Base-by-base conservation (phyloP, 1,139 yeast species). In the Geotrichum fermentans region DNA sequence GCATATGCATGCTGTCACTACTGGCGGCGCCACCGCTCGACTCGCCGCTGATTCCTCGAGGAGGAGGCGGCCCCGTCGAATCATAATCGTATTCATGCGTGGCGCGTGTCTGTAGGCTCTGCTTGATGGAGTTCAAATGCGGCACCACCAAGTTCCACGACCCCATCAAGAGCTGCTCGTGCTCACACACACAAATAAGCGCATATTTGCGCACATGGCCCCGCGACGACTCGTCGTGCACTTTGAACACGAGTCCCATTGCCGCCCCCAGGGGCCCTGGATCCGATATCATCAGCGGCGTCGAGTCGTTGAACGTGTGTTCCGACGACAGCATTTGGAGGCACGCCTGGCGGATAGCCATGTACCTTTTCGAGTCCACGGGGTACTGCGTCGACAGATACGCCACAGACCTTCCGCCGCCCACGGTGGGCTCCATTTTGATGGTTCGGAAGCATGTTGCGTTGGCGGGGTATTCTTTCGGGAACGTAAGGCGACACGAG, bases 181-280 rank as follows among this genome's bases (percentile, higher is more conserved):
- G 67, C 57, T 83, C 88, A 17, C 80, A 70, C 2, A 83, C 72
- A 26, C 84, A 78, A 56, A 84, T 74, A 20, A 84, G 63, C 2
- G 87, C 74, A 59, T 84, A 86, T 51, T 85, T 76, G 50, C 95
- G 69, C 58, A 83, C 92, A 4, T 85, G 80, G 1, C 95, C 95
- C 50, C 95, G 73, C 0, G 95, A 90, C 47, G 79, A 77, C 21
- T 73, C 69, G 63, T 87, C 96, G 34, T 73, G 73, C 13, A 86
- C 70, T 59, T 83, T 82, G 68, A 87, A 85, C 5, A 83, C 78
- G 51, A 79, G 72, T 30, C 79, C 77, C 20, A 86, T 67, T 37
- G 90, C 81, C 55, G 80, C 78, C 0, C 95, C 95, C 55, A 80
- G 24, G 5, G 39, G 74, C 2, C 71, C 62, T 6, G 78, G 75